Conservation (phyloP, 2,329 filamentous ascomycete genomes). For the Stachybotrys chartarum region DNA sequence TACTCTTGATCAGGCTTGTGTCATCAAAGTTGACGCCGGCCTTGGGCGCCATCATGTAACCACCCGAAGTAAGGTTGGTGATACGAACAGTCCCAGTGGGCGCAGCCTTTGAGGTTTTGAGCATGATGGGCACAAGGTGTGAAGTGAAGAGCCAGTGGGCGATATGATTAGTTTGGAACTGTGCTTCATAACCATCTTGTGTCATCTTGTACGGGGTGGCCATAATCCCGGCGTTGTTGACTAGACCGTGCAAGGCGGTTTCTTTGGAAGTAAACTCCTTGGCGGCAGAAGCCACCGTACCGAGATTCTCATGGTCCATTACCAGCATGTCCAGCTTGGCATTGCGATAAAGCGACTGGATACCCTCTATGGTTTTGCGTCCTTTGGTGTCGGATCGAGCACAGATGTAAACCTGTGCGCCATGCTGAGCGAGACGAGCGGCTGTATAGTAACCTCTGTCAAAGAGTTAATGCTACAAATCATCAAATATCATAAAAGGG, state of each 20-base stretch:
- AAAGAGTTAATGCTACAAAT: too few relatives aligned
- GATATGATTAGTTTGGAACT: constrained; percentile 30
- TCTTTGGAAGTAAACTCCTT: neutral
- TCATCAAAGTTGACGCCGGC: constrained; percentile 7
- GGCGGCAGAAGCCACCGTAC: neutral
- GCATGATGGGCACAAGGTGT: constrained; percentile 7
- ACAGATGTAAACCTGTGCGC: constrained; percentile 1
- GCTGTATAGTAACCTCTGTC: neutral
- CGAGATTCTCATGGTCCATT: neutral
- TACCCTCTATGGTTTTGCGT: neutral
- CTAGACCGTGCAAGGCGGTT: neutral
- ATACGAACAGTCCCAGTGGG: constrained; percentile 6
- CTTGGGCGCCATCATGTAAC: constrained; percentile 8
- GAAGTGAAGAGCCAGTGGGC: neutral
- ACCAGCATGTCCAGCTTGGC: neutral
- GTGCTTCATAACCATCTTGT: constrained; percentile 27
- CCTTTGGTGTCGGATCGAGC: neutral
- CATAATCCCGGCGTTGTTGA: constrained; percentile 8
- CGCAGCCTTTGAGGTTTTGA: constrained; percentile 3
- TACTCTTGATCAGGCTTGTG: neutral
- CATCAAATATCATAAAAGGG: too few relatives aligned
- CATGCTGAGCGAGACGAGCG: neutral
- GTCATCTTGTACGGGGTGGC: constrained; percentile 17
- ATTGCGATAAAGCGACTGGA: neutral
- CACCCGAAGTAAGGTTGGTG: constrained; percentile 9